Conservation (phyloP, 805 yeast genomes). For the Starmerella apis region DNA sequence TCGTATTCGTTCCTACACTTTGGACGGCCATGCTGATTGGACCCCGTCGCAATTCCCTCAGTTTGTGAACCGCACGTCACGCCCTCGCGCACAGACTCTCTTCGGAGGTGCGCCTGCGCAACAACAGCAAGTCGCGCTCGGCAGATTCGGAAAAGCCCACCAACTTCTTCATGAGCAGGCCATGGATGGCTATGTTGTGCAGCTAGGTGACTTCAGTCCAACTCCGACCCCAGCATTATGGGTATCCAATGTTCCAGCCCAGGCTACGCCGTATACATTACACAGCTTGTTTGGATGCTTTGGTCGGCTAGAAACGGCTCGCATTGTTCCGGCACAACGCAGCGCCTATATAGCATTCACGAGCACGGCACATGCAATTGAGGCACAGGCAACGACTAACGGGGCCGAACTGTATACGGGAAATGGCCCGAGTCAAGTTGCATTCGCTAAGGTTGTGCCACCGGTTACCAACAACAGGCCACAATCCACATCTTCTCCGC, state of each 20-base stretch:
- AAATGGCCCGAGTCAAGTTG: slow-evolving; percentile 57
- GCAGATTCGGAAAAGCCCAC: slow-evolving; percentile 18
- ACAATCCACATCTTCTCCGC: neutral
- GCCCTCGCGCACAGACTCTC: slow-evolving; percentile 20
- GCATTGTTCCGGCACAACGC: slow-evolving; percentile 41
- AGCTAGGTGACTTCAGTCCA: slow-evolving; percentile 22
- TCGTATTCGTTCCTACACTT: slow-evolving; percentile 29
- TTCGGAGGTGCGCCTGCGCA: neutral
- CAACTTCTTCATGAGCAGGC: slow-evolving; percentile 13
- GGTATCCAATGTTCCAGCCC: slow-evolving; percentile 67
- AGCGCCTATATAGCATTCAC: slow-evolving; percentile 63
- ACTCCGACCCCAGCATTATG: slow-evolving; percentile 46
- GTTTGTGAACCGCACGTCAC: slow-evolving; percentile 3
- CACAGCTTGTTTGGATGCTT: slow-evolving; percentile 51
- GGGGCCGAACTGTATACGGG: slow-evolving; percentile 79
- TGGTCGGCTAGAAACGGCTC: slow-evolving; percentile 51
- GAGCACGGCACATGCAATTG: slow-evolving; percentile 62
- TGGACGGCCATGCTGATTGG: slow-evolving; percentile 15
- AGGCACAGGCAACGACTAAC: slow-evolving; percentile 64
- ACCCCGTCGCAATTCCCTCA: slow-evolving; percentile 8
- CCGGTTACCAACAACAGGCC: slow-evolving; percentile 10
- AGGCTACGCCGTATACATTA: slow-evolving; percentile 45
- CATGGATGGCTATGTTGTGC: slow-evolving; percentile 8
- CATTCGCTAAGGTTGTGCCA: slow-evolving; percentile 63
- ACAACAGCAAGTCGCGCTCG: slow-evolving; percentile 19